Conservation (phyloP, 2,329 filamentous ascomycete genomes). For the Colletotrichum orbiculare region DNA sequence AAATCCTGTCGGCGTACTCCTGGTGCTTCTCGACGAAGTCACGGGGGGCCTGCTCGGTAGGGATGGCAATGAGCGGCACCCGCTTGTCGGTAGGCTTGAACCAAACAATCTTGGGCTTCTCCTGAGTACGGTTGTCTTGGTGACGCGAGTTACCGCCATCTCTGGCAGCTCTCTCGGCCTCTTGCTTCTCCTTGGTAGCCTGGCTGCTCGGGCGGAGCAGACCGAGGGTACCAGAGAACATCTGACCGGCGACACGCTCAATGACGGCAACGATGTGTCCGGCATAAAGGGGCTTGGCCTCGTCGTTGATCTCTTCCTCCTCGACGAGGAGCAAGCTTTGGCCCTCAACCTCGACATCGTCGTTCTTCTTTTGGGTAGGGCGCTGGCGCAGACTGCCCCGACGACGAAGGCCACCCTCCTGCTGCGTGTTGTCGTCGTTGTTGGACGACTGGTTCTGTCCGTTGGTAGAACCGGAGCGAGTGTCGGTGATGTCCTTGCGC, state of each 20-base stretch:
- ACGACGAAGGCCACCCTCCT: constrained; percentile 88
- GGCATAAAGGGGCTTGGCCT: constrained; percentile 96
- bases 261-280: constrained; percentile 98
- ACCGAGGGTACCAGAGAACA: constrained; percentile 97
- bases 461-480: constrained; percentile 79
- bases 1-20: constrained; percentile 97
- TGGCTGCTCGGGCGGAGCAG: constrained; percentile 96
- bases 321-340: constrained; percentile 97
- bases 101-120: constrained; percentile 99
- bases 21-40: constrained; percentile 99
- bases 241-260: constrained; percentile 95
- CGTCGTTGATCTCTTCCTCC: constrained; percentile 98
- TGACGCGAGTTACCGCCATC: constrained; percentile 79
- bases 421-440: constrained; percentile 71
- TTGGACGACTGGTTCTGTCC: constrained; percentile 75
- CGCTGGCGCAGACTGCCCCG: constrained; percentile 96
- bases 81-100: constrained; percentile 99
- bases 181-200: constrained; percentile 99
- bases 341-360: constrained; percentile 98
- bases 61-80: constrained; percentile 96
- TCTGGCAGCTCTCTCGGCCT: constrained; percentile 91
- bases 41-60: constrained; percentile 95
- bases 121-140: constrained; percentile 86
- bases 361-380: constrained; percentile 99
- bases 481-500: constrained; percentile 97